Evolutionary conservation across 2,329 filamentous ascomycete genomes (phyloP), one percentile per base, ranked within the genome.

Genomic region (Alternaria panax): DNA sequence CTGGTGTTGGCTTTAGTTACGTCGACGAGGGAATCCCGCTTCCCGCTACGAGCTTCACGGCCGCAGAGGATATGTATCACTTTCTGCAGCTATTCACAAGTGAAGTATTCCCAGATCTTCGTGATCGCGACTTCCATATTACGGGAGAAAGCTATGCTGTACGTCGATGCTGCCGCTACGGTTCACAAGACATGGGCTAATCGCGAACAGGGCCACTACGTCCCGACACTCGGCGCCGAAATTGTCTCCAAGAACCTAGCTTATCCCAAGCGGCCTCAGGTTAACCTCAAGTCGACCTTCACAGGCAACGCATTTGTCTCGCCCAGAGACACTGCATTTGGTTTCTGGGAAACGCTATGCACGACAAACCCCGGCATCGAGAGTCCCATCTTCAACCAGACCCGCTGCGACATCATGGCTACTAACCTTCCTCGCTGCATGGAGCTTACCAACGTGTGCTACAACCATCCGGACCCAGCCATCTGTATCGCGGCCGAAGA

Each of bases 131-230:
- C 4, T 77, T 85, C 27, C 80, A 83, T 43, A 79, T 85, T 27
- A 80, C 82, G 0, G 83, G 82, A 0, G 83, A 85, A 60, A 81
- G 79, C 56, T 84, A 82, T 71, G 82, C 74, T n/a, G 79, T 81
- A 66, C 65, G 73, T 72, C 9, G 28, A 8, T 42, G 11, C 48
- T 22, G n/a, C 2, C n/a, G 22, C 6, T 24, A 48, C 34, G 38
- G 18, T n/a, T 53, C 16, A 14, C 54, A 28, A 18, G 18, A 32
- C 27, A 36, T 8, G 8, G 2, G 43, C 50, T 52, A 4, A 43
- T 34, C 27, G 9, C 53, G 75, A 34, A 57, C 34, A 74, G 80
- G 82, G 82, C 7, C 80, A 83, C 64, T 84, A 84, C 59, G 78
- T 84, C 18, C 82, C 82, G 2, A 74, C 77, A 27, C 73, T 81